These are phyloP conservation scores for Cubamyces lactineus DNA, from an alignment of 768 basidiomycete genomes.

Conservation along the genomic window DNA sequence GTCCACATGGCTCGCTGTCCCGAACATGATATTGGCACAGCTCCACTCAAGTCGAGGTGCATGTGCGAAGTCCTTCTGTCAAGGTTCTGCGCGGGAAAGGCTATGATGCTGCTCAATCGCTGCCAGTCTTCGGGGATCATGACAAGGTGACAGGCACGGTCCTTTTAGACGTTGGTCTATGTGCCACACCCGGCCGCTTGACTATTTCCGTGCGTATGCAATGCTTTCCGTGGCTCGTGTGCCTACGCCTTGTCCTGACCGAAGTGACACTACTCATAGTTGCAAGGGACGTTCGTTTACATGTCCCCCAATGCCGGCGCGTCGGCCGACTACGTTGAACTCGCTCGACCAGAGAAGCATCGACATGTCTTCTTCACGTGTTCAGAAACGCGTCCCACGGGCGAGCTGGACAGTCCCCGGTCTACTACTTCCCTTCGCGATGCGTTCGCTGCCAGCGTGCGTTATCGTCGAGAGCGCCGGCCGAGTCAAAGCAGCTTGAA, in stretches of 20 bases:
- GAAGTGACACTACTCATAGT: conserved; percentile 39
- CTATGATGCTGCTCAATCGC: conserved; percentile 31
- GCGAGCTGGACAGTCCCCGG: conserved; percentile 28
- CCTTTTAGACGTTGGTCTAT: conserved; percentile 53
- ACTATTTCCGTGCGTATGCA: conserved; percentile 52
- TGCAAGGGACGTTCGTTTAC: conserved; percentile 66
- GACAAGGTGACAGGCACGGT: conserved; percentile 66
- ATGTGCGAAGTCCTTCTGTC: conserved; percentile 64
- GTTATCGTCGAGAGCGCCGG: conserved; percentile 23
- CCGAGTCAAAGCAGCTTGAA: conserved; percentile 26
- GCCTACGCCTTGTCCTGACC: not conserved
- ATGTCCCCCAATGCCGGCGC: conserved; percentile 30
- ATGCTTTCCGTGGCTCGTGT: not conserved
- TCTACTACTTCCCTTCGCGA: conserved; percentile 32
- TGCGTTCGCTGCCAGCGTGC: conserved; percentile 32
- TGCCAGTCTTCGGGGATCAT: conserved; percentile 61
- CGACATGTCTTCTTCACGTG: conserved; percentile 35
- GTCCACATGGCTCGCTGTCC: not conserved
- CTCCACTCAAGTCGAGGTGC: conserved; percentile 54
- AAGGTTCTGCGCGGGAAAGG: conserved; percentile 44
- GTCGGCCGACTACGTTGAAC: conserved; percentile 24
- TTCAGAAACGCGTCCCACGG: conserved; percentile 26
- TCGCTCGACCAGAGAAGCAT: conserved; percentile 25
- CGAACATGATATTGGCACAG: conserved; percentile 15
- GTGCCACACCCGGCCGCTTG: conserved; percentile 55